These are phyloP conservation scores for Pezizomycotina sp. DNA, from an alignment of 2,329 filamentous ascomycete genomes.

Conservation along the genomic window DNA sequence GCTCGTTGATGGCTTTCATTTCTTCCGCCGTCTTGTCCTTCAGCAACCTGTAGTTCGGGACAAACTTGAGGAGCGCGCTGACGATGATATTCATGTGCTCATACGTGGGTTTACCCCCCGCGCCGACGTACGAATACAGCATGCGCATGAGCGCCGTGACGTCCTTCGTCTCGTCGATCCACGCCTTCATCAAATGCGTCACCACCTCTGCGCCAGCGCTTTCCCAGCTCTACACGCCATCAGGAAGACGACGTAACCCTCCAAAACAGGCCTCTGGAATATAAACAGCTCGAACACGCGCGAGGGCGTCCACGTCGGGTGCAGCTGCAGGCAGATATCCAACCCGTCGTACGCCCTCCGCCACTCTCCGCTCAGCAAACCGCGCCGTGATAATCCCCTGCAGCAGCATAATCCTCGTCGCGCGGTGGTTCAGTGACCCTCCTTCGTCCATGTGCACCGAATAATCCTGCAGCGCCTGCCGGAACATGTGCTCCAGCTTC, in stretches of 20 bases:
- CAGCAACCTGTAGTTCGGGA: no score
- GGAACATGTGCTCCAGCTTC: conserved; percentile 34
- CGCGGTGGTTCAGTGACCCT: conserved; percentile 28
- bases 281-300: conserved; percentile 35
- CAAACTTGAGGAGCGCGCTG: conserved; percentile 24
- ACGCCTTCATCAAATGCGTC: conserved; percentile 19
- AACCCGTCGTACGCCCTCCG: conserved; percentile 35
- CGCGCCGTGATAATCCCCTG: conserved; percentile 36
- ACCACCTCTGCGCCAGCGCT: conserved; percentile 25
- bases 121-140: conserved; percentile 31
- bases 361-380: conserved; percentile 33
- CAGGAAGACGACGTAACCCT: conserved; percentile 35
- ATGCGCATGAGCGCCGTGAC: conserved; percentile 30
- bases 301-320: conserved; percentile 30
- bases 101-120: conserved; percentile 28
- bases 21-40: no score
- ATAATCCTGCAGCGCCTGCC: conserved; percentile 33
- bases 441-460: conserved; percentile 26
- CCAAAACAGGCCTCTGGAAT: conserved; percentile 32
- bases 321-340: conserved; percentile 35
- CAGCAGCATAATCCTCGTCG: conserved; percentile 32
- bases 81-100: conserved; percentile 31
- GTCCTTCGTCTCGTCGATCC: conserved; percentile 19
- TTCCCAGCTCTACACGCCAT: conserved; percentile 35
- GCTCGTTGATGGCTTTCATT: conserved; percentile 17